Conservation (phyloP, 2,329 filamentous ascomycete species). For the Tolypocladium capitatum region DNA sequence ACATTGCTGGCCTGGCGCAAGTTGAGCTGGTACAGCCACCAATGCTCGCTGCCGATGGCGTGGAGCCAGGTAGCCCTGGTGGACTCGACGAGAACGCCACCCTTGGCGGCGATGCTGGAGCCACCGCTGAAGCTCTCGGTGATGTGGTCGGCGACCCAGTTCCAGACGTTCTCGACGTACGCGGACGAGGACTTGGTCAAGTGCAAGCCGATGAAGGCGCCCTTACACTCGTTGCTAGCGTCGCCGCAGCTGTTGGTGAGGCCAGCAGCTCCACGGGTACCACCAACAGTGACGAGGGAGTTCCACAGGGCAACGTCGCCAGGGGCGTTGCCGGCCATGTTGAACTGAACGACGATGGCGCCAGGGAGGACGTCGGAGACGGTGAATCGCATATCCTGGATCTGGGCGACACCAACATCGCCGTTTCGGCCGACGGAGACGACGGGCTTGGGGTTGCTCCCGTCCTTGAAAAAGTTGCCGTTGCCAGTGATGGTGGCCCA, state of each 20-base stretch:
- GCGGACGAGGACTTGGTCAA: too few species aligned
- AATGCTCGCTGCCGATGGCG: too few species aligned
- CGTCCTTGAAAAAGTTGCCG: constrained; percentile 28
- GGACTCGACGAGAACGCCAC: too few species aligned
- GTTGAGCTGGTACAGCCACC: too few species aligned
- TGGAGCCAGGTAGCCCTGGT: too few species aligned
- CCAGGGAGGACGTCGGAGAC: constrained; percentile 30
- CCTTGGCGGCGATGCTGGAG: too few species aligned
- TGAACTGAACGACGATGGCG: constrained; percentile 30
- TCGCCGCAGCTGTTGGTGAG: constrained; percentile 25
- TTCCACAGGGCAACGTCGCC: constrained; percentile 40
- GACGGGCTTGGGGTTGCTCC: constrained; percentile 32
- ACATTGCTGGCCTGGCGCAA: too few species aligned
- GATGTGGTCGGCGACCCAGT: too few species aligned
- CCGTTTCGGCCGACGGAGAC: constrained; percentile 36
- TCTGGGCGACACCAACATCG: constrained; percentile 34
- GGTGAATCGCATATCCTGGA: constrained; percentile 39
- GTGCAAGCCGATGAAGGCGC: too few species aligned
- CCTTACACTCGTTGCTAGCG: too few species aligned
- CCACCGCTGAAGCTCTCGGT: too few species aligned
- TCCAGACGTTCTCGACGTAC: too few species aligned
- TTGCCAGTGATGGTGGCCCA: constrained; percentile 37
- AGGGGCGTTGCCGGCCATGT: constrained; percentile 29
- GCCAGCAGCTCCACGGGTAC: constrained; percentile 23
- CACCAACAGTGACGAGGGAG: constrained; percentile 31